Base-by-base conservation (phyloP, 1,284 basidiomycete genomes). In the Trametes hirsuta region DNA sequence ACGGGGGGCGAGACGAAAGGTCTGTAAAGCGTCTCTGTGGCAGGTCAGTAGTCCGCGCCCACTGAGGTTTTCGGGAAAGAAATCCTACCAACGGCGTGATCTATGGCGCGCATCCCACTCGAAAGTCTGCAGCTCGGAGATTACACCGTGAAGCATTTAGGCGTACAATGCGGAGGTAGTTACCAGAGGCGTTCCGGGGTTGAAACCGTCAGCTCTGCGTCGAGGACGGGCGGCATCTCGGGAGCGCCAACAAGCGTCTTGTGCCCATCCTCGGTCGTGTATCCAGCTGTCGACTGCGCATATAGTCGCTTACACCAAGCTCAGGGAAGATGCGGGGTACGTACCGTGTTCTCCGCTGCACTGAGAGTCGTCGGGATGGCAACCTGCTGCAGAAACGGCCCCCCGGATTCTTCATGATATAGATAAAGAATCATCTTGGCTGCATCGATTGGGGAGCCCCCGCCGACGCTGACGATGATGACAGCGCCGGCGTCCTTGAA, bases 311-410 rank as follows among this genome's bases (percentile, higher is more conserved):
- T 30, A 30, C 8, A 5, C 8, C 30, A 30, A 30, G 30, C 30
- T 30, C 15, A 21, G 6, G 30, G 8, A 5, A 30, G 2, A 30
- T 30, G 30, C 30, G 30, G 18, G 5, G 30, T 30, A 71, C 81
- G 60, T 63, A 87, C 88, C 48, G 81, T 81, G 69, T 89, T 90
- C 69, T 94, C 91, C 0, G 92, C 93, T 1, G 91, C 91, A 63
- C 88, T 91, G 35, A 94, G 75, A 5, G 92, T 93, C 1, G 92
- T 94, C 0, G 92, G 92, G 53, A 94, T 85, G 4, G 91, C 88
- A 58, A 94, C 86, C 65, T 88, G 84, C 39, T 62, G 67, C 68
- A 79, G 56, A 75, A 77, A 68, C 67, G 78, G 58, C 2, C 80
- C 82, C 15, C 83, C 84, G 4, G 66, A 74, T 61, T 85, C 82